Base-by-base conservation (phyloP, 257 asterid species). In the Linderniella brevidens region DNA sequence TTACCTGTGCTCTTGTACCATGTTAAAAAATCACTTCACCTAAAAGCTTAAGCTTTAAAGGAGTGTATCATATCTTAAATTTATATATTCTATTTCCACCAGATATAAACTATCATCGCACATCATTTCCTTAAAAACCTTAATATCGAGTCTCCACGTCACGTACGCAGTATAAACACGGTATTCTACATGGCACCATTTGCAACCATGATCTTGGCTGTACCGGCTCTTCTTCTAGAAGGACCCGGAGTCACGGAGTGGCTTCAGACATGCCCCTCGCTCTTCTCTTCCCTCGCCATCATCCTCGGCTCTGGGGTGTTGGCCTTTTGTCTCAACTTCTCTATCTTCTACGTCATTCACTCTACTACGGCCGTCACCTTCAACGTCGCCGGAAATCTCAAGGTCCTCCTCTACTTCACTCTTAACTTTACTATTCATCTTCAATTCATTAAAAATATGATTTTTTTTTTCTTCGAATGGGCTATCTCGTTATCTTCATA, bases 331-430 rank as follows among this genome's bases (percentile, higher is more conserved):
- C 84, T 87, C 52, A 87, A 83, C 67, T 87, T 87, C 69, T 87
- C 94, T 5, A 86, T 86, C 70, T 86, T 86, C 61, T 86, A 86
- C 17, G 96, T 86, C 54, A 86, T 86, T 50, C 97, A 83, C 70
- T 83, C 97, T 47, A 87, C 97, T 20, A 80, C 97, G 18, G 97
- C 97, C 8, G 95, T 87, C 53, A 87, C 97, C 48, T 87, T 87
- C 77, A 87, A 87, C 50, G 97, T 87, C 38, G 97, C 97, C 5
- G 97, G 97, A 66, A 87, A 87, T 58, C 87, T 87, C 13, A 87
- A 87, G 97, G 97, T 86, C 3, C 1, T 8, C 5, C 13, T 50
- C 19, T n/a, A 46, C 8, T 16, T 9, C 7, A 1, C 19, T 7
- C 32, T 0, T 16, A 2, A 17, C 5, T 4, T 19, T 13, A 10